Evolutionary conservation across 805 yeast genomes (phyloP), one percentile per base, ranked within the genome.

Genomic region (Wickerhamomyces ciferrii): DNA sequence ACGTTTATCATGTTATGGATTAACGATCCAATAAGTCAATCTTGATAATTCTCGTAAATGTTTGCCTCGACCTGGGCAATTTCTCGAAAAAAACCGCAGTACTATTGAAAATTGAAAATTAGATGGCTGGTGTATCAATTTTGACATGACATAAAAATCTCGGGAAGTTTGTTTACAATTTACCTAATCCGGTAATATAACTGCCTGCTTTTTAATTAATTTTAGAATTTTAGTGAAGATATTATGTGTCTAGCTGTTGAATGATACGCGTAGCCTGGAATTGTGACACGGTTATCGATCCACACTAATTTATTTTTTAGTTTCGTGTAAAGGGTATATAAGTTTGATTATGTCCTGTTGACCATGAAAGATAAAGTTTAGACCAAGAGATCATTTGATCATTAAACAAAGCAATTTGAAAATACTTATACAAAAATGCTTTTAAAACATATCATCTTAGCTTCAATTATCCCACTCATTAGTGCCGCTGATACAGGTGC

Each of bases 401-500:
- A 25, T 31, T 9, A n/a, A n/a, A n/a, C n/a, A n/a, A n/a, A n/a
- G n/a, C 39, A 20, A 20, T 18, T n/a, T n/a, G 4, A 14, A 37
- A n/a, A 4, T 11, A 20, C 17, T 11, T 35, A 18, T 35, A 25
- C 48, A 38, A 46, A 34, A 34, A 52, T 52, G 55, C 49, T 48
- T 19, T 46, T 50, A 48, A 48, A 50, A 36, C 41, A 48, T 23
- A 47, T 50, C 34, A 25, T 49, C 25, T 42, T 46, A 13, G 6
- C 52, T n/a, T 27, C 47, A 19, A n/a, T 48, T 20, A 35, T 47
- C 5, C 48, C 54, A 8, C 19, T 40, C 14, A 25, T 50, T 20
- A 44, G 46, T 31, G 52, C 54, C 14, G 51, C 46, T 37, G 31
- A 48, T 32, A 46, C 35, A 10, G 54, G 53, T 32, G 51, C 45